Evolutionary conservation across 257 asterid species (phyloP).

Genomic region (Capsicum baccatum): DNA sequence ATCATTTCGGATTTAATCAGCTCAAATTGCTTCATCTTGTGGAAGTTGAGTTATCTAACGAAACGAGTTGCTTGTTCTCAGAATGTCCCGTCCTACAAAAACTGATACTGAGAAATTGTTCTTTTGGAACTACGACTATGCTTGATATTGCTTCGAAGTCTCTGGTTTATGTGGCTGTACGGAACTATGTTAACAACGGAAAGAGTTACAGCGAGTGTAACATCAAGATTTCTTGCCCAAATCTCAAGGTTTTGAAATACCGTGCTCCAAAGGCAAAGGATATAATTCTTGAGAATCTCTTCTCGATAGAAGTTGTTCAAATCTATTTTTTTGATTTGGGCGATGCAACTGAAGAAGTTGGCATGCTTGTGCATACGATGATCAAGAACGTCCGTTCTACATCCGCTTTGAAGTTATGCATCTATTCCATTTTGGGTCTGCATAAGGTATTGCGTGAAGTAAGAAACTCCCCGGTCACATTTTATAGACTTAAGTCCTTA

Average conservation of each 20-base stretch:
- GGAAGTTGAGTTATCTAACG: not conserved
- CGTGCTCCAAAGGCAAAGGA: slow-evolving; percentile 31
- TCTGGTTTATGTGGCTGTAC: not conserved
- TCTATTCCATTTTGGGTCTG: not conserved
- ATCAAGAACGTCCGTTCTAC: not conserved
- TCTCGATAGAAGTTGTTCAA: slow-evolving; percentile 21
- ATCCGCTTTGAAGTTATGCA: slow-evolving; percentile 12
- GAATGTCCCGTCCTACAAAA: not conserved
- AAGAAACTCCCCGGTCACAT: not conserved
- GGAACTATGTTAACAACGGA: not conserved
- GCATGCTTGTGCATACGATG: not conserved
- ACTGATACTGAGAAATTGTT: not conserved
- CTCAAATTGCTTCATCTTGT: slow-evolving; percentile 26
- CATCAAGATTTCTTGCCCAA: slow-evolving; percentile 32
- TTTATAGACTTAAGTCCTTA: slow-evolving; percentile 26
- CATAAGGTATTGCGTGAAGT: not conserved
- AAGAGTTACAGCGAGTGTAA: not conserved
- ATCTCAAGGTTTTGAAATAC: slow-evolving; percentile 23
- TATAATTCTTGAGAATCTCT: slow-evolving; percentile 20
- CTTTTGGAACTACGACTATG: not conserved
- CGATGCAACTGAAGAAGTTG: not conserved
- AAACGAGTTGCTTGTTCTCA: slow-evolving; percentile 27
- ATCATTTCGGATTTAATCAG: slow-evolving; percentile 1
- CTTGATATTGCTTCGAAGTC: slow-evolving; percentile 31
- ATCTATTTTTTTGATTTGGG: not conserved